These are phyloP conservation scores for Cylindrotheca closterium DNA, from an alignment of 108 stramenopile species.

Conservation along the genomic window DNA sequence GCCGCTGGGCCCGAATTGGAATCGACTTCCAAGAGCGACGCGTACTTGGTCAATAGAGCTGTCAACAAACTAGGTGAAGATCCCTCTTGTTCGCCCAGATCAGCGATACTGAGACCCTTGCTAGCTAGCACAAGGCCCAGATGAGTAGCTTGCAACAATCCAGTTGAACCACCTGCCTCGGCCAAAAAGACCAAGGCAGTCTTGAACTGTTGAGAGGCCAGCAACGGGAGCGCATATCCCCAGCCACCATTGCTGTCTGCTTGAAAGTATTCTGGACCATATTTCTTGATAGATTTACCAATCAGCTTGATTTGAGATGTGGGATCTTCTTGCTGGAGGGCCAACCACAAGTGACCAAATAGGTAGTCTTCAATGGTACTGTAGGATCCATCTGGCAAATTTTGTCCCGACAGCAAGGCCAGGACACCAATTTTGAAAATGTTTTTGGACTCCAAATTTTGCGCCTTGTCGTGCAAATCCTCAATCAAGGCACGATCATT, in stretches of 20 bases:
- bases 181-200: conserved; percentile 65
- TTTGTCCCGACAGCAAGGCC: conserved; percentile 34
- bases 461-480: conserved; percentile 26
- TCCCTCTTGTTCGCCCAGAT: conserved; percentile 18
- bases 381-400: conserved; percentile 20
- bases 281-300: conserved; percentile 57
- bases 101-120: conserved; percentile 13
- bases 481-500: conserved; percentile 15
- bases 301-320: conserved; percentile 40
- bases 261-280: conserved; percentile 76
- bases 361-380: conserved; percentile 81
- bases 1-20: conserved; percentile 16
- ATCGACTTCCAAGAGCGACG: conserved; percentile 21
- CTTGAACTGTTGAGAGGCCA: conserved; percentile 74
- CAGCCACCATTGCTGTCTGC: conserved; percentile 64
- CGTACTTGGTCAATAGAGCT: conserved; percentile 43
- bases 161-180: conserved; percentile 56
- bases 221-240: conserved; percentile 70
- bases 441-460: conserved; percentile 28
- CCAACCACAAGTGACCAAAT: conserved; percentile 64
- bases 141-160: conserved; percentile 75
- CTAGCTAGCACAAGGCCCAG: conserved; percentile 39
- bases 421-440: conserved; percentile 34
- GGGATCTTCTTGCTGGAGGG: conserved; percentile 37
- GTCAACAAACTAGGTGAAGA: conserved; percentile 27